A percentile compares a stretch with the other conserved stretches of the same genome.
Evolutionary conservation across 495 filamentous ascomycete species (phyloP).

Genomic region (Xylaria telfairii): DNA sequence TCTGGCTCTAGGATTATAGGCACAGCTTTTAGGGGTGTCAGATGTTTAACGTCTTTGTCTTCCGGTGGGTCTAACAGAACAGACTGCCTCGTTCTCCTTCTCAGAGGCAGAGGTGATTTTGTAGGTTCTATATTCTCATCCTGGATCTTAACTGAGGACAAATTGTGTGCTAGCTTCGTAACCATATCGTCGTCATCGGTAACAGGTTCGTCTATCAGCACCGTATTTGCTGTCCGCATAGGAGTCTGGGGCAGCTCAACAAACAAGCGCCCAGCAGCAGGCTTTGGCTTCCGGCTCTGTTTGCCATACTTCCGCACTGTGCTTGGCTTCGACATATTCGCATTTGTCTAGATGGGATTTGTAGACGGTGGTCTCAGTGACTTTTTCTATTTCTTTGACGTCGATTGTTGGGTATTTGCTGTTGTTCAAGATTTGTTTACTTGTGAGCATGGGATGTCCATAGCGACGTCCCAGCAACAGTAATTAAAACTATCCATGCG

Average conservation of each 20-base stretch:
- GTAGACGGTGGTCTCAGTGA: neutral
- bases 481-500: neutral
- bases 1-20: conserved; percentile 6
- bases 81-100: conserved; percentile 31
- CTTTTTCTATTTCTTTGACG: neutral
- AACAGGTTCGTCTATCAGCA: conserved; percentile 6
- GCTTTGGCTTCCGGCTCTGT: conserved; percentile 38
- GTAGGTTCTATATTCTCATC: conserved; percentile 25
- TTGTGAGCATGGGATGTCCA: neutral
- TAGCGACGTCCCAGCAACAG: conserved; percentile 17
- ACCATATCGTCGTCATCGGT: conserved; percentile 13
- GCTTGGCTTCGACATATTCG: conserved; percentile 41
- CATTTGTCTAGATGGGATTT: neutral
- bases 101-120: conserved; percentile 25
- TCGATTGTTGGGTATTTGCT: neutral
- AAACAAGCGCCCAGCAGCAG: conserved; percentile 40
- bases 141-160: conserved; percentile 32
- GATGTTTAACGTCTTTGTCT: conserved; percentile 14
- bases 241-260: conserved; percentile 51
- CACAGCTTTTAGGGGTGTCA: conserved; percentile 10
- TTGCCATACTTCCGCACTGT: conserved; percentile 53
- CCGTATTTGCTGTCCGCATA: conserved; percentile 25
- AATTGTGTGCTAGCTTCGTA: conserved; percentile 20
- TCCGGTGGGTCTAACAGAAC: conserved; percentile 23
- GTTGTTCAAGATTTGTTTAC: conserved; percentile 16